Conservation (phyloP, 129 eudicot genomes). For the Pittosporum tobira region DNA sequence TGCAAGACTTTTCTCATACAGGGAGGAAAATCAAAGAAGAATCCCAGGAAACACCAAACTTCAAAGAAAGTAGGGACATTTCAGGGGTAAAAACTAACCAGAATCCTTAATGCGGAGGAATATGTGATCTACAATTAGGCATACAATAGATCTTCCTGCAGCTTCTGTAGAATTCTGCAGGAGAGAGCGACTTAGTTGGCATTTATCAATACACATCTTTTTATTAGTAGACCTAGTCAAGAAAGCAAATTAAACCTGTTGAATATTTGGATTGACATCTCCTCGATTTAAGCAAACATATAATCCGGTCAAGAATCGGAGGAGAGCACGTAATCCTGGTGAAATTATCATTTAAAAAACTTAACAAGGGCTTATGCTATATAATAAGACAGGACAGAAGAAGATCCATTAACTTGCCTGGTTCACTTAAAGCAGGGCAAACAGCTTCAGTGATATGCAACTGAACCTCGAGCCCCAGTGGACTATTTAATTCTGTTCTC, state of each 20-base stretch:
- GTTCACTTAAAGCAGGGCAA: conserved; percentile 98
- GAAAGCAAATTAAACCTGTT: conserved; percentile 39
- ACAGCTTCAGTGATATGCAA: conserved; percentile 88
- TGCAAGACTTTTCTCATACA: neutral
- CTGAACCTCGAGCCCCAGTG: conserved; percentile 86
- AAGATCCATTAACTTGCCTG: conserved; percentile 42
- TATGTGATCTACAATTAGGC: conserved; percentile 84
- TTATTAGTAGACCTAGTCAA: conserved; percentile 4
- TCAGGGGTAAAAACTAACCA: conserved; percentile 40
- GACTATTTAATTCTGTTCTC: conserved; percentile 80
- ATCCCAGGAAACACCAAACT: conserved; percentile 6
- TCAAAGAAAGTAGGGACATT: neutral
- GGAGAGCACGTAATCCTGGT: conserved; percentile 95
- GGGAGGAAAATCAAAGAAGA: neutral
- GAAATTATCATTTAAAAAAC: conserved; percentile 15
- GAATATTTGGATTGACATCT: conserved; percentile 63
- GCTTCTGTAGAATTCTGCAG: conserved; percentile 86
- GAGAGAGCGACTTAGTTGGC: conserved; percentile 14
- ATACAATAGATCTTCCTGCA: conserved; percentile 87
- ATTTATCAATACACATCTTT: neutral
- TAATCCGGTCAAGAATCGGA: conserved; percentile 80
- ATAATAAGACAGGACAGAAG: conserved; percentile 12
- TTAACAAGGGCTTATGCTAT: neutral
- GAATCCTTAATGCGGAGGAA: conserved; percentile 86
- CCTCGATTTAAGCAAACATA: conserved; percentile 79